Evolutionary conservation across 2,329 filamentous ascomycete species (phyloP).

Genomic region (Acephala macrosclerotiorum): DNA sequence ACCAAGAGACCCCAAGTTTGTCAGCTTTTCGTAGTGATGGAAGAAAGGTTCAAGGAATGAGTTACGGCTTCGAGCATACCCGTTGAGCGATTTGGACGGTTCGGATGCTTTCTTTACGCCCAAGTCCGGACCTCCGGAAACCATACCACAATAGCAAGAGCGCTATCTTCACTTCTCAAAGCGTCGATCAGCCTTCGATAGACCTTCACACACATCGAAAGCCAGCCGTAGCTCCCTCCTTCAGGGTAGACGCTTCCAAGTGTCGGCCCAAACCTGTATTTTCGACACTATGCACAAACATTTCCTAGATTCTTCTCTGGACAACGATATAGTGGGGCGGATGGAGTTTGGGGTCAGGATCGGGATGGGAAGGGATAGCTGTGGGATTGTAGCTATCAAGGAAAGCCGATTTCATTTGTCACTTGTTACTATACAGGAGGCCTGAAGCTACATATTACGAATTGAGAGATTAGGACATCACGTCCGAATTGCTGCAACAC

Average conservation of each 20-base stretch:
- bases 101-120: neutral
- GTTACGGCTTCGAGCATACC: neutral
- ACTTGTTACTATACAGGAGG: constrained; percentile 15
- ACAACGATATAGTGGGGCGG: constrained; percentile 8
- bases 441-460: constrained; percentile 11
- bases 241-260: neutral
- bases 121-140: neutral
- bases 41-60: neutral
- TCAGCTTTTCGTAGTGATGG: constrained; percentile 69
- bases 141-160: neutral
- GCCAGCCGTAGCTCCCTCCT: neutral
- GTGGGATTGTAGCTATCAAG: neutral
- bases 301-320: constrained; percentile 18
- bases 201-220: neutral
- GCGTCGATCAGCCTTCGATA: neutral
- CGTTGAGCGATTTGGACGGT: neutral
- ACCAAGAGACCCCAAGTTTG: constrained; percentile 92
- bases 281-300: constrained; percentile 3
- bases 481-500: constrained; percentile 2
- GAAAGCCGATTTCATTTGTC: constrained; percentile 16
- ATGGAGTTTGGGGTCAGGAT: constrained; percentile 13
- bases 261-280: neutral
- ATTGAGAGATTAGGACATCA: constrained; percentile 14
- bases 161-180: constrained; percentile 1
- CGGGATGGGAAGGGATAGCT: neutral